Percentiles rank a stretch among this genome's conserved stretches.
These are phyloP conservation scores for Cyclostephanos tholiformis DNA, from an alignment of 108 stramenopile genomes.

Conservation along the genomic window DNA sequence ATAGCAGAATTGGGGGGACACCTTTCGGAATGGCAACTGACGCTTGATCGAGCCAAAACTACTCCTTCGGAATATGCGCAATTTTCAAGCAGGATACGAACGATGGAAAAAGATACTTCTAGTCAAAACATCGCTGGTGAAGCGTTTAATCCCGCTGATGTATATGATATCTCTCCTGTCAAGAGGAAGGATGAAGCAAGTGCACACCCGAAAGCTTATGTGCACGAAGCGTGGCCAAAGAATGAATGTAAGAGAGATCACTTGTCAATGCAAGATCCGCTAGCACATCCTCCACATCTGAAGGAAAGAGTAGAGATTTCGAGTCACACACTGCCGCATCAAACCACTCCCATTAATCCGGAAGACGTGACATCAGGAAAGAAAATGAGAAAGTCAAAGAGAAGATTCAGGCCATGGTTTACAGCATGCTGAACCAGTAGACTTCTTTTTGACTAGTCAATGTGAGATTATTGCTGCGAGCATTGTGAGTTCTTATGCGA, in stretches of 20 bases:
- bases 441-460: no score
- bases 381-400: conserved; percentile 10
- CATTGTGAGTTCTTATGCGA: no score
- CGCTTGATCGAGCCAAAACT: conserved; percentile 3
- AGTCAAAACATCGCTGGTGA: background rate
- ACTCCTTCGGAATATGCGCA: conserved; percentile 1
- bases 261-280: background rate
- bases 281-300: background rate
- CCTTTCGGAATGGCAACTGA: background rate
- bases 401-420: conserved; percentile 7
- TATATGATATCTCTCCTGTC: background rate
- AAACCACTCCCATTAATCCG: background rate
- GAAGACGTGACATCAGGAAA: no score
- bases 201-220: background rate
- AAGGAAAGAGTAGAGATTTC: background rate
- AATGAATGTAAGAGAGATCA: background rate
- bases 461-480: no score
- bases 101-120: conserved; percentile 5
- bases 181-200: background rate
- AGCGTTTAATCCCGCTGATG: background rate
- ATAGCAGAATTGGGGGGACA: background rate
- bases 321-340: background rate
- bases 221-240: background rate
- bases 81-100: background rate
- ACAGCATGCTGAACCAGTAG: conserved; percentile 8